Base-by-base conservation (phyloP, 352 stramenopile species). In the Elongisporangium anandrum region DNA sequence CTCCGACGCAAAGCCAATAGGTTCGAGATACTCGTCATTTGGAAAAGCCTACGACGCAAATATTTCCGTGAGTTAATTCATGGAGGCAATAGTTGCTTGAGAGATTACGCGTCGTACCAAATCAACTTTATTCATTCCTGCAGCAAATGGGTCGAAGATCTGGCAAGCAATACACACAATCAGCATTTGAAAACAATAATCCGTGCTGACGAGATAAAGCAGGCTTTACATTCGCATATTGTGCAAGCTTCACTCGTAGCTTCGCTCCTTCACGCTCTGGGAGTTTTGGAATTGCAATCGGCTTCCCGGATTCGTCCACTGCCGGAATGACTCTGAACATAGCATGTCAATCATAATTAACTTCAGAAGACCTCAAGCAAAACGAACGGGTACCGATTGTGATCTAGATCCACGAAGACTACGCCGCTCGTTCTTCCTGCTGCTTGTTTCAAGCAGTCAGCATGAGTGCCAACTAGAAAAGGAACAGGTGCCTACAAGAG, bases 341-440 rank as follows among this genome's bases (percentile, higher is more conserved):
- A n/a, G n/a, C n/a, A n/a, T n/a, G n/a, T n/a, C n/a, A n/a, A n/a
- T n/a, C n/a, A n/a, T n/a, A n/a, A n/a, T n/a, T n/a, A n/a, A n/a
- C n/a, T n/a, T n/a, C n/a, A n/a, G n/a, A 13, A 34, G 20, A 22
- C 2, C 4, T 19, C 3, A 19, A 15, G n/a, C 2, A 50, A 20
- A 15, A n/a, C 12, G 52, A 56, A n/a, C 8, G 63, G 59, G 20
- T 64, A 89, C 80, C 81, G 73, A 59, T 98, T 97, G 52, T 93
- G 80, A 65, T 99, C 95, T 15, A 98, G 64, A 77, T 98, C 94
- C 1, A 99, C 90, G 52, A 98, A 97, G 5, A 98, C 79, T 7
- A 98, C 91, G 9, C 88, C 90, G 12, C 64, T 79, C 1, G 92
- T 83, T 70, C 84, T 72, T 24, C 69, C 62, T n/a, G 70, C 70